phyloP scores from a whole-genome alignment of 1,139 yeast species.

The Yamadazyma membranifaciens region DNA sequence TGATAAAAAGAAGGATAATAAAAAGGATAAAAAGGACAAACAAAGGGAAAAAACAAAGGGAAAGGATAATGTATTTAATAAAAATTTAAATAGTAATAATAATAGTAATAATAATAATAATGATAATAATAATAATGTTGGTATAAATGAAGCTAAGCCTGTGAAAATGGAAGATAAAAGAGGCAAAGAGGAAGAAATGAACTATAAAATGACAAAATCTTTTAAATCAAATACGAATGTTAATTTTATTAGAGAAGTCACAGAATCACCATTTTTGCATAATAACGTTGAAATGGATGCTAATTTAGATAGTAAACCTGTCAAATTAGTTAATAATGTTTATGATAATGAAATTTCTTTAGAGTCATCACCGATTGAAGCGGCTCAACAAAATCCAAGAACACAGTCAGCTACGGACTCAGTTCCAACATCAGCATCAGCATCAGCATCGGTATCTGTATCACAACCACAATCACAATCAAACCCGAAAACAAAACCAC shows the following conservation, averaged over 20 bases:
- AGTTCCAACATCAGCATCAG: background rate
- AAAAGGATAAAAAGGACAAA: slow-evolving; percentile 5
- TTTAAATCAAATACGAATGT: slow-evolving; percentile 21
- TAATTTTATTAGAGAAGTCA: slow-evolving; percentile 36
- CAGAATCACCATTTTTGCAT: slow-evolving; percentile 19
- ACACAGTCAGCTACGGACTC: background rate
- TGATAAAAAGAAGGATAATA: slow-evolving; percentile 8
- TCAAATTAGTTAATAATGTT: slow-evolving; percentile 19
- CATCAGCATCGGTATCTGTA: background rate
- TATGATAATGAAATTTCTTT: slow-evolving; percentile 32
- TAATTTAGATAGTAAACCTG: slow-evolving; percentile 29
- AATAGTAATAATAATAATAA: slow-evolving; percentile 5
- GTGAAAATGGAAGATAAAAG: slow-evolving; percentile 3
- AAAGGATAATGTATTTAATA: slow-evolving; percentile 1
- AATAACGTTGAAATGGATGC: slow-evolving; percentile 15
- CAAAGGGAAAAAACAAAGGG: slow-evolving; percentile 5
- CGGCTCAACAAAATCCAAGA: background rate
- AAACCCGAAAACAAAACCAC: background rate
- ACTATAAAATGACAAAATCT: slow-evolving; percentile 12
- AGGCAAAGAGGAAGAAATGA: slow-evolving; percentile 3
- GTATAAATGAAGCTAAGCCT: slow-evolving; percentile 5
- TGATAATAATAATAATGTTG: slow-evolving; percentile 3
- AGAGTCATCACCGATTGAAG: slow-evolving; percentile 16
- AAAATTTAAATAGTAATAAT: slow-evolving; percentile 3
- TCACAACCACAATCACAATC: background rate